Percentiles rank a stretch among this genome's conserved stretches.
phyloP scores from a whole-genome alignment of 495 filamentous ascomycete species.

The Penicillium angulare region DNA sequence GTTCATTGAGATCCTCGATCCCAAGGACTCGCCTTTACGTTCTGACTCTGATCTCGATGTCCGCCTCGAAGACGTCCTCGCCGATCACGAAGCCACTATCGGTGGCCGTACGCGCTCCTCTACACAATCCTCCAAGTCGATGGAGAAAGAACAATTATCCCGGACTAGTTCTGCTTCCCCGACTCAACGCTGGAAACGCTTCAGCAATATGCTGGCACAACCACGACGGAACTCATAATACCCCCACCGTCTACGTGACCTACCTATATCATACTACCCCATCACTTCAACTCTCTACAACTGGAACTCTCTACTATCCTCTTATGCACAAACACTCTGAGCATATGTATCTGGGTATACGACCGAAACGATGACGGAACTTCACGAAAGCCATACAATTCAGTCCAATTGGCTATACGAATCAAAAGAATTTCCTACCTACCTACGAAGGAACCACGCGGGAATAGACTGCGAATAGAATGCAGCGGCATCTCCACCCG shows the following conservation, averaged over 20 bases:
- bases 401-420: not conserved
- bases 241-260: not conserved
- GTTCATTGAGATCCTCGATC: conserved; percentile 49
- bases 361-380: conserved; percentile 17
- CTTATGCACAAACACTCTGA: not conserved
- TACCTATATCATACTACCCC: not conserved
- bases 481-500: not conserved
- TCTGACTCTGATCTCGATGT: conserved; percentile 47
- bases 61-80: conserved; percentile 49
- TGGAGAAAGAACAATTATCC: conserved; percentile 28
- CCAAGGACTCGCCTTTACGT: conserved; percentile 30
- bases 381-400: conserved; percentile 6
- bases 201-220: conserved; percentile 37
- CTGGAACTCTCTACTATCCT: not conserved
- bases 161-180: conserved; percentile 28
- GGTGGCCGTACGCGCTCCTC: conserved; percentile 41
- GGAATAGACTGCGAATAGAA: not conserved
- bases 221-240: conserved; percentile 25
- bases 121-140: conserved; percentile 32
- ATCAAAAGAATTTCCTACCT: too few species aligned
- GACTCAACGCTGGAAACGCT: conserved; percentile 40
- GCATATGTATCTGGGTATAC: not conserved
- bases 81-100: conserved; percentile 44
- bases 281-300: not conserved
- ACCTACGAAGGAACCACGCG: too few species aligned